These are phyloP conservation scores for Pythium utonaiense DNA, from an alignment of 352 stramenopile species.

Conservation along the genomic window DNA sequence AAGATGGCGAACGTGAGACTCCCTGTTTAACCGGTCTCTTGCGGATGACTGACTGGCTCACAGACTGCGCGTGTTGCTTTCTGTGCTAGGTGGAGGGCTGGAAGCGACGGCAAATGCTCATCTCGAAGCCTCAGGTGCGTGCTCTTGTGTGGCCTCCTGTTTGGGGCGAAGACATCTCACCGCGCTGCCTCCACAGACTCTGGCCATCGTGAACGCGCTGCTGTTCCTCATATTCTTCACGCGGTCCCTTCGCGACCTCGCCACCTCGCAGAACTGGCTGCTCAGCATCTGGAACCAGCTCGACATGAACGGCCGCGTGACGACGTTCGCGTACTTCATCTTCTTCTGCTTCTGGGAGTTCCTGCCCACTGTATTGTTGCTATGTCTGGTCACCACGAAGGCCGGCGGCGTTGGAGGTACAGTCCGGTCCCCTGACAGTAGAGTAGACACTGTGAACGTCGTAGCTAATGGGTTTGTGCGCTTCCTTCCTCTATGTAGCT, in stretches of 20 bases:
- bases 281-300: slow-evolving; percentile 85
- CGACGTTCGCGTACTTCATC: slow-evolving; percentile 71
- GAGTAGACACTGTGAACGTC: too few relatives aligned
- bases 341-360: slow-evolving; percentile 90
- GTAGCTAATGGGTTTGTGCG: too few relatives aligned
- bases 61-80: not conserved
- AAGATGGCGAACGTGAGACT: slow-evolving; percentile 62
- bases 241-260: slow-evolving; percentile 65
- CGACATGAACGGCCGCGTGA: slow-evolving; percentile 82
- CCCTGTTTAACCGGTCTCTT: too few relatives aligned
- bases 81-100: slow-evolving; percentile 65
- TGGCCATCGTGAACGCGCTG: slow-evolving; percentile 76
- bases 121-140: slow-evolving; percentile 69
- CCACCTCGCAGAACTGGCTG: slow-evolving; percentile 81
- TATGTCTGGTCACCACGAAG: slow-evolving; percentile 81
- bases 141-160: too few relatives aligned
- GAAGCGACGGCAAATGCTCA: slow-evolving; percentile 66
- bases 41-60: not conserved
- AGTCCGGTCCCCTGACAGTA: too few relatives aligned
- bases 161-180: slow-evolving; percentile 2
- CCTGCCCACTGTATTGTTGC: slow-evolving; percentile 70
- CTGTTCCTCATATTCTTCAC: slow-evolving; percentile 85
- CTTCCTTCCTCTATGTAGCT: slow-evolving; percentile 30
- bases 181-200: slow-evolving; percentile 34
- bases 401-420: slow-evolving; percentile 72